Evolutionary conservation across 805 yeast genomes (phyloP), one percentile per base, ranked within the genome.

Genomic region (Nakazawaea laoshanensis): DNA sequence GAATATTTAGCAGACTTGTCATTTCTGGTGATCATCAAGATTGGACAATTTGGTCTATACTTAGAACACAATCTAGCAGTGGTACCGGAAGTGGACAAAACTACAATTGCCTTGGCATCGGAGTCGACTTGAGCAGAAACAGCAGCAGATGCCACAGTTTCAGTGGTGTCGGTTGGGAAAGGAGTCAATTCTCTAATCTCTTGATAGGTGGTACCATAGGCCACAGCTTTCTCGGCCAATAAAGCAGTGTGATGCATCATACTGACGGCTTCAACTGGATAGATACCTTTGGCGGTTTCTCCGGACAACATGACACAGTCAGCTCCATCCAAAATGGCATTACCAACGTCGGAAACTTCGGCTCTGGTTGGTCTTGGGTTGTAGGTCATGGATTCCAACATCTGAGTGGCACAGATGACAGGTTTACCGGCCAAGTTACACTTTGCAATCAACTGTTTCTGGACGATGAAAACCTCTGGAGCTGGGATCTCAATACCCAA

Each of bases 281-380:
- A 92, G 74, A 78, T 77, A 73, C 98, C 98, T 79, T 92, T 92
- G 57, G 98, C 98, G 52, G 98, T 92, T 73, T 92, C 98, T 63
- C 98, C 98, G 38, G 95, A 83, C 61, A 92, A 77, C 98, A 92
- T 92, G 60, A 92, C 97, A 83, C 98, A 92, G 72, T 92, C 98
- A 55, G 97, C 96, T 68, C 98, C 98, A 58, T 92, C 98, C 59
- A 92, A 75, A 48, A 92, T 84, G 51, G 98, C 98, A 67, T 92
- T 92, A 69, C 98, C 98, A 45, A 92, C 98, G 64, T 92, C 98
- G 37, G 95, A 81, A 42, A 92, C 98, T 71, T 92, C 98, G 49
- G 98, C 98, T 72, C 98, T 84, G 61, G 98, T 92, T 66, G 98
- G 98, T 68, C 98, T 83, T 63, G 98, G 98, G 82, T 92, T 92